Percentiles rank a stretch among this genome's conserved stretches.
Evolutionary conservation across 108 stramenopile species (phyloP).

Genomic region (Fragilariopsis cylindrus): DNA sequence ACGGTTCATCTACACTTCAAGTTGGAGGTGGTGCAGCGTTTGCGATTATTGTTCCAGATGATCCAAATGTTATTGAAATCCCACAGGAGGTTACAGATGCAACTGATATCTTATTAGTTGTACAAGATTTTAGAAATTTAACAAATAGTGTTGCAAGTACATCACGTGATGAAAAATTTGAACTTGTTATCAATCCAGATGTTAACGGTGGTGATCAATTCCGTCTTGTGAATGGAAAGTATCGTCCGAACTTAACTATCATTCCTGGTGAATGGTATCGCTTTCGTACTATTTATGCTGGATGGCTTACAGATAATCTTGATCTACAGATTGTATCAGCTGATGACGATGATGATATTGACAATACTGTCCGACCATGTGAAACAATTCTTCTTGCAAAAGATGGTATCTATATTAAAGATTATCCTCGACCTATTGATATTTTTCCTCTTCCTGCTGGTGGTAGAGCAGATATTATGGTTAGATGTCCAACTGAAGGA

Average conservation of each 20-base stretch:
- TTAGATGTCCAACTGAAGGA: conserved; percentile 5
- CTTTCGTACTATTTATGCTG: not conserved
- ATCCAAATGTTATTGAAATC: not conserved
- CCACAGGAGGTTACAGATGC: not conserved
- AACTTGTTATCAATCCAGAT: not conserved
- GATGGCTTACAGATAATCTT: not conserved
- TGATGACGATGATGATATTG: not conserved
- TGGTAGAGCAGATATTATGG: conserved; percentile 22
- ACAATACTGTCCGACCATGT: conserved; percentile 6
- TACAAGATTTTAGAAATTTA: not conserved
- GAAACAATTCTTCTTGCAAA: conserved; percentile 20
- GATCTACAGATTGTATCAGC: not conserved
- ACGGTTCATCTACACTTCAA: conserved; percentile 12
- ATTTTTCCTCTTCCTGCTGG: not conserved
- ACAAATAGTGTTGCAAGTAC: not conserved
- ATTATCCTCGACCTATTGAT: not conserved
- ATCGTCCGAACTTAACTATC: not conserved
- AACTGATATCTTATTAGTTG: not conserved
- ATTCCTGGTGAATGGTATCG: conserved; percentile 5
- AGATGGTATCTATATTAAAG: conserved; percentile 19
- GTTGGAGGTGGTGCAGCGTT: conserved; percentile 22
- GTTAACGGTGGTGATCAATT: not conserved
- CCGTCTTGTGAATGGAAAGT: not conserved
- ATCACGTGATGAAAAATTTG: not conserved
- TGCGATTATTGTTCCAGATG: conserved; percentile 21